Evolutionary conservation across 768 basidiomycete genomes (phyloP), one percentile per base, ranked within the genome.

Genomic region (Hygrocybe punicea): DNA sequence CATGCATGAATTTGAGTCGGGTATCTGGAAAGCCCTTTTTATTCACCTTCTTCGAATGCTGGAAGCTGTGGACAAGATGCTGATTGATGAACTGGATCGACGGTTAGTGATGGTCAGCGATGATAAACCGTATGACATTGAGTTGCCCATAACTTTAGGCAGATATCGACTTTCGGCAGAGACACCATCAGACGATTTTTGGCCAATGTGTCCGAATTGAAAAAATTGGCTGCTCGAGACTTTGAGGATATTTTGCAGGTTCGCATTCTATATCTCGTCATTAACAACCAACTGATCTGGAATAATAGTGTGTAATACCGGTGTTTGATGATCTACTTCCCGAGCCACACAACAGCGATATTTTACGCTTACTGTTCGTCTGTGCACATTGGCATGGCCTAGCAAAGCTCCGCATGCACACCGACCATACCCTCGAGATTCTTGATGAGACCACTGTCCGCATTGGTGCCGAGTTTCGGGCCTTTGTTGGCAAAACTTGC

Each of bases 201-300:
- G 10, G 21, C 39, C 1, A 67, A 67, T 40, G 50, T 68, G 1
- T 57, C 62, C 0, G 60, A 70, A 10, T 48, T 66, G 48, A 57
- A 60, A 42, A 57, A 67, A 4, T 42, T 61, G 1, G 59, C 62
- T 4, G 71, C 65, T 5, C 48, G 61, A 0, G 62, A 72, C 40
- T 72, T 64, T 17, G 65, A 71, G 34, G 68, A 73, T 8, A 44
- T 71, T 3, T 54, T 73, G 0, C 70, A 73, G 63, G 72, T 59
- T 1, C 11, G 53, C n/a, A 10, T 13, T 39, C 33, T 6, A 34
- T 9, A 39, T 21, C 17, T 14, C 24, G 42, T 17, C 37, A 67
- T 5, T 64, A 62, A 2, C 16, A 34, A 56, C 34, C 10, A 6
- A 16, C 21, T n/a, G 13, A 21, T 16, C 36, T 39, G 10, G 17